Percentiles rank a stretch among this genome's conserved stretches.
Conservation (phyloP, 805 yeast genomes). For the Torulaspora maleeae region DNA sequence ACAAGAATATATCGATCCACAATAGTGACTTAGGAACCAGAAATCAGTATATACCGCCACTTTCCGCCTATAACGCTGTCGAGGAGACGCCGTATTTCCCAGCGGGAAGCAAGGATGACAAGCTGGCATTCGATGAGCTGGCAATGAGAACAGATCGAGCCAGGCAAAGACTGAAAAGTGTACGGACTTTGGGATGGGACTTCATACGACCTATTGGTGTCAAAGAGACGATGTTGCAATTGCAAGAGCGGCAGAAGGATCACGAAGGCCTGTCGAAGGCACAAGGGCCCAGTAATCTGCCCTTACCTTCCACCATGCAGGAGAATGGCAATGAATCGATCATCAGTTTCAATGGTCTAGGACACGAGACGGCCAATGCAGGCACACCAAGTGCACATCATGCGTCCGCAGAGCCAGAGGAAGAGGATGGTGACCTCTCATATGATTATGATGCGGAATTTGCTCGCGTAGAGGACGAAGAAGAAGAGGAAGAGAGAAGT, state of each 20-base stretch:
- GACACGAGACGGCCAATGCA: neutral
- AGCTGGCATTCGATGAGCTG: constrained; percentile 19
- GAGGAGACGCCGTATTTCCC: constrained; percentile 22
- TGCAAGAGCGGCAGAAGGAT: constrained; percentile 23
- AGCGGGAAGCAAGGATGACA: neutral
- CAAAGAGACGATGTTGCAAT: constrained; percentile 45
- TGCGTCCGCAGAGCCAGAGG: constrained; percentile 1
- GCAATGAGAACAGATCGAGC: constrained; percentile 20
- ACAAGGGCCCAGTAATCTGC: neutral
- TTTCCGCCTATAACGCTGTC: constrained; percentile 26
- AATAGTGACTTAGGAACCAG: neutral
- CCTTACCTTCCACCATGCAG: constrained; percentile 26
- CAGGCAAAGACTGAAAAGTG: constrained; percentile 14
- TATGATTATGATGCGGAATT: constrained; percentile 38
- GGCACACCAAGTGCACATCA: neutral
- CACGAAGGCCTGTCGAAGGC: neutral
- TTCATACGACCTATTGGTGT: constrained; percentile 57
- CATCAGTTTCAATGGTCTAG: constrained; percentile 2
- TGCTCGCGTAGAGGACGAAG: constrained; percentile 33
- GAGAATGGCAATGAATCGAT: constrained; percentile 27
- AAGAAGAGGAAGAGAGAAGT: constrained; percentile 1
- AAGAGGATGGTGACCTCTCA: constrained; percentile 33
- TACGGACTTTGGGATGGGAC: constrained; percentile 45
- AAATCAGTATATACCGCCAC: constrained; percentile 16
- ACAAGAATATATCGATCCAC: neutral